These are phyloP conservation scores for Intubia oerlemansii DNA, from an alignment of 2,329 filamentous ascomycete species.

Conservation along the genomic window DNA sequence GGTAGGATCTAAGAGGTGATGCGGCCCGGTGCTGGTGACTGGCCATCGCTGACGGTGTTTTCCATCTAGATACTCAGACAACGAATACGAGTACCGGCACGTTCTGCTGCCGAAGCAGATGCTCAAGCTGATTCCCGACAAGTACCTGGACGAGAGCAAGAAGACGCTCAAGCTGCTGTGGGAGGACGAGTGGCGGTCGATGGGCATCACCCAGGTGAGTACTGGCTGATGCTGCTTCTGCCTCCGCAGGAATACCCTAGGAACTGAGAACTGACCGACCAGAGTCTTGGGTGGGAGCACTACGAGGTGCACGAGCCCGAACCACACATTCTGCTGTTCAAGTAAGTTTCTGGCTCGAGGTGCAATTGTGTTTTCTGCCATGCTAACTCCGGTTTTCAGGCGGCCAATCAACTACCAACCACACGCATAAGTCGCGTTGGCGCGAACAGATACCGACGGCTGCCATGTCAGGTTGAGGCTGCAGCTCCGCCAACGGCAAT, in stretches of 20 bases:
- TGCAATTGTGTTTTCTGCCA: background rate
- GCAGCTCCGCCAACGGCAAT: no score
- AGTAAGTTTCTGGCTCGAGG: conserved; percentile 37
- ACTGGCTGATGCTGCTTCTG: no score
- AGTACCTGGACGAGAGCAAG: conserved; percentile 40
- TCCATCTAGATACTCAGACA: conserved; percentile 64
- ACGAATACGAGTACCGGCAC: conserved; percentile 88
- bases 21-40: background rate
- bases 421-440: no score
- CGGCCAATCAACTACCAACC: conserved; percentile 71
- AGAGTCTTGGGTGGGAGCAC: conserved; percentile 98
- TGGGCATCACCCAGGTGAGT: conserved; percentile 87
- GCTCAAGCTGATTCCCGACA: conserved; percentile 89
- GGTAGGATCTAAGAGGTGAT: no score
- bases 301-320: conserved; percentile 98
- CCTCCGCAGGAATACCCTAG: background rate
- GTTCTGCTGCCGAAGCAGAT: conserved; percentile 95
- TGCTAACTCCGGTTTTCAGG: no score
- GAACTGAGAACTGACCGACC: no score
- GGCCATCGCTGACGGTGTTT: background rate
- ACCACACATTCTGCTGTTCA: conserved; percentile 95
- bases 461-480: no score
- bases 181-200: conserved; percentile 95
- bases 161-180: conserved; percentile 89
- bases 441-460: no score